Evolutionary conservation across 805 yeast genomes (phyloP), one percentile per base, ranked within the genome.

Genomic region (Candida nanaspora): DNA sequence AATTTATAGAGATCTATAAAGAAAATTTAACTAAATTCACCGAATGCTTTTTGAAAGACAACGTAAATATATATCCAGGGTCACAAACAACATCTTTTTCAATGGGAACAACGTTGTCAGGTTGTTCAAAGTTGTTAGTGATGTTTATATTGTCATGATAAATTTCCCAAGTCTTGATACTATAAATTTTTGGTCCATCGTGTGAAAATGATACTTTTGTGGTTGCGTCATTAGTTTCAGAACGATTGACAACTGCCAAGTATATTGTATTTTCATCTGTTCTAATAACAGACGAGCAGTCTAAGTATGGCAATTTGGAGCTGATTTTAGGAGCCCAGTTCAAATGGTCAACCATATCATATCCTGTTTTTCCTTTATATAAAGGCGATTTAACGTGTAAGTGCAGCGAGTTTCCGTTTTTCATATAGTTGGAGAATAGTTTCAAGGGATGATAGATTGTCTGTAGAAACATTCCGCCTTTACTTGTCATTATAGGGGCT

Each of bases 401-500:
- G 38, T 56, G 49, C 38, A 61, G 41, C 7, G 60, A 42, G 13
- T 54, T 36, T 8, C 66, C 66, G 20, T 44, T 42, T 39, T 63
- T 51, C 64, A 61, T 57, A 38, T 57, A 52, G 15, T 56, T 50
- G 11, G 59, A 51, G 33, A 59, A 61, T 28, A 61, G 46, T 43
- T 36, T 38, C 23, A 57, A 41, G 14, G 65, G 59, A 39, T 51
- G 44, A 40, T 59, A 61, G 6, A 56, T 59, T 1, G 65, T 52
- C 46, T 61, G 66, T 37, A 56, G 40, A 40, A 56, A 56, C 26
- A 56, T 16, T 3, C 55, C 50, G 1, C 46, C 37, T 14, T 46
- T 44, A 22, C 51, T 51, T 15, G 66, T 55, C 62, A 57, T 54
- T 23, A 61, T 55, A n/a, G 66, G 66, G 2, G 66, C 62, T 45